A percentile compares a stretch with the other conserved stretches of the same genome.
phyloP scores from a whole-genome alignment of 331 rosid genomes.

The Prunus yedoensis region DNA sequence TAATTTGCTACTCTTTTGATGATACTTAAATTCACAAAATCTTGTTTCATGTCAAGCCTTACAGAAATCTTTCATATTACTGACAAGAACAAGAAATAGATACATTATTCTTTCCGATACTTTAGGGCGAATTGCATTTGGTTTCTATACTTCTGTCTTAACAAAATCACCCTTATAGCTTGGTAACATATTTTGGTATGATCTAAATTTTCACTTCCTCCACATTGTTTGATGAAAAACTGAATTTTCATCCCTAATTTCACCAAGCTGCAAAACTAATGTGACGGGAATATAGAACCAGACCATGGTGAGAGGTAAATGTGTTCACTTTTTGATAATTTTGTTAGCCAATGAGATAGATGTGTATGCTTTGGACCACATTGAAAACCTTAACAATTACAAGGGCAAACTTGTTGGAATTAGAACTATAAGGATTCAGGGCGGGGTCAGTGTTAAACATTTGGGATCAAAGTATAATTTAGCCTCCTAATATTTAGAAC shows the following conservation, averaged over 20 bases:
- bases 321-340: neutral
- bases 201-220: neutral
- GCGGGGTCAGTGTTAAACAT: neutral
- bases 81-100: neutral
- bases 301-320: neutral
- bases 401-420: neutral
- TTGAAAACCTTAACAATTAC: neutral
- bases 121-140: neutral
- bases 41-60: constrained; percentile 3
- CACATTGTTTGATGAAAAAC: neutral
- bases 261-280: neutral
- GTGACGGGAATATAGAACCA: constrained; percentile 1
- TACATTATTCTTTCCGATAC: too few relatives aligned
- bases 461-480: neutral
- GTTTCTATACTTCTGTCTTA: neutral
- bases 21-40: neutral
- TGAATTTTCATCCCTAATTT: neutral
- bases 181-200: neutral
- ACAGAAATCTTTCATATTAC: neutral
- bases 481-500: neutral
- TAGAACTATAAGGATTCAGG: neutral
- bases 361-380: neutral
- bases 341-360: neutral
- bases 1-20: constrained; percentile 24
- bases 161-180: neutral